Base-by-base conservation (phyloP, 371 early-diverging fungal species). In the Dichotomocladium elegans region DNA sequence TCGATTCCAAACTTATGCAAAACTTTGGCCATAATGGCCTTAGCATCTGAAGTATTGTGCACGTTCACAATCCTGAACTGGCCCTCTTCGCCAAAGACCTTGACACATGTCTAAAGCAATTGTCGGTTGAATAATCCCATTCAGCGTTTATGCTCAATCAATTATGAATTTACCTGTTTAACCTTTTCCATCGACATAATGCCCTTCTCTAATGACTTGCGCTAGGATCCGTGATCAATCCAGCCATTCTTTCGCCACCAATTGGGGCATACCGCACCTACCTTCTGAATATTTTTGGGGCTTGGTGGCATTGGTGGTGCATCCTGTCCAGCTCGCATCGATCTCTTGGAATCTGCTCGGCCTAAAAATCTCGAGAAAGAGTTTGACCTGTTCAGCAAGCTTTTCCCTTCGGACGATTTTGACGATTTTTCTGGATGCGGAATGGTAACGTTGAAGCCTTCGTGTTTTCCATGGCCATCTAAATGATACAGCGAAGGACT, bases 111-210 rank as follows among this genome's bases (percentile, higher is more conserved):
- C 75, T 78, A 52, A 8, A n/a, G 25, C 28, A 27, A 42, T 10
- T 3, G 37, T 10, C 30, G 37, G 7, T 37, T 47, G 29, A 49
- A 40, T 17, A 26, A 46, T 24, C 24, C 25, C 41, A 21, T 35
- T 8, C 14, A 26, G 4, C 22, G 9, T 12, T 7, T 22, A 31
- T 10, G 7, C 11, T 3, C 33, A 25, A 22, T n/a, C 22, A 22
- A 49, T 15, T 14, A 29, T 8, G 21, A 12, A 42, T 51, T 34
- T 62, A 75, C 79, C 64, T 83, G 83, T 37, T 85, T 84, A 35
- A 85, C 82, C 26, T 74, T 79, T 45, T 87, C 85, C 66, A 85
- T 59, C 0, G 80, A 77, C 84, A 85, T 87, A 43, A 85, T 85
- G 4, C 77, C 77, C 11, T 77, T 80, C 60, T 74, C 64, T 29